Evolutionary conservation across 139 green algal genomes (phyloP), one percentile per base, ranked within the genome.

Genomic region (Zygnema cylindricum): DNA sequence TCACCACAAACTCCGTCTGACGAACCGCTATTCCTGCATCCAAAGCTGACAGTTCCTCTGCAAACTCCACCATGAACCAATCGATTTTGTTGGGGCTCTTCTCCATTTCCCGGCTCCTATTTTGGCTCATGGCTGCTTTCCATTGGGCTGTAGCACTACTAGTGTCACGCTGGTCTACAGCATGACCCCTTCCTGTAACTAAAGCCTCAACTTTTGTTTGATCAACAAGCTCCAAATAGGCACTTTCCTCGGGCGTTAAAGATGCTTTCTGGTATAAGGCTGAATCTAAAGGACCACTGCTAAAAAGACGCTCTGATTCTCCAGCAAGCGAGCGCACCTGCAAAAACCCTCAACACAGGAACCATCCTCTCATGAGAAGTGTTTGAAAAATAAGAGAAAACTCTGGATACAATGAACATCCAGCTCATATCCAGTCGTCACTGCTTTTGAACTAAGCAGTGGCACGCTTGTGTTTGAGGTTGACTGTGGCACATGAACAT

Each of bases 41-140:
- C 73, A 96, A 94, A 0, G 94, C 94, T 23, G 87, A 92, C 71
- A 94, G 81, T 90, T 96, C 92, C 42, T 94, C 91, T n/a, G 77
- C 42, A 41, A 95, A 89, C 78, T 96, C 92, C 41, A 94, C 71
- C 1, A 89, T n/a, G 82, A 92, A 96, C 93, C 94, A 96, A 23
- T 92, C 76, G 49, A 95, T 23, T n/a, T 33, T 38, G 42, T 77
- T 91, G 16, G 71, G 0, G 0, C 35, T 78, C n/a, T 78, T n/a
- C 25, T 21, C 21, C 2, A 49, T 32, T 33, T 63, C 49, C 16
- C 7, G 7, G 16, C 7, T 63, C 16, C 16, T 63, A 16, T 63
- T 63, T 63, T 63, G 49, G 7, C 49, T 16, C 49, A 63, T 63
- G 16, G 49, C 49, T 63, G 49, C 49, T 63, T 16, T 63, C 49